These are phyloP conservation scores for Plasmodium cynomolgi DNA, from an alignment of 169 alveolate species.

Conservation along the genomic window DNA sequence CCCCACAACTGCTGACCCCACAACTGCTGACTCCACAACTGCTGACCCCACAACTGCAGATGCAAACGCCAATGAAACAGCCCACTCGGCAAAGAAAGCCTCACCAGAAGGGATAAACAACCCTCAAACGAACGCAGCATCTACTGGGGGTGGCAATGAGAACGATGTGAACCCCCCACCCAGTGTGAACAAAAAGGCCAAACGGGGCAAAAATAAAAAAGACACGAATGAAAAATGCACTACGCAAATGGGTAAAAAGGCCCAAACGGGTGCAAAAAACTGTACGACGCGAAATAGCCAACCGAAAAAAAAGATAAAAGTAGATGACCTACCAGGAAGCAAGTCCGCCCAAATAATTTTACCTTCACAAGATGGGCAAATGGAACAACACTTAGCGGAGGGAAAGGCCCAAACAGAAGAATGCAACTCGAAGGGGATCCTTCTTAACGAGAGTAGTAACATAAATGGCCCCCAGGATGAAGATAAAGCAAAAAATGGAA, in stretches of 20 bases:
- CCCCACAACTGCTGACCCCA: background rate
- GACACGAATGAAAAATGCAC: background rate
- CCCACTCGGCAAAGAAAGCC: background rate
- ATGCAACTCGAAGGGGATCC: background rate
- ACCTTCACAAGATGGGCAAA: background rate
- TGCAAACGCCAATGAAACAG: background rate
- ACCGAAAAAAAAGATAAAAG: constrained; percentile 10
- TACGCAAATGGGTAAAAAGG: constrained; percentile 7
- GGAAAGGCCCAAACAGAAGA: background rate
- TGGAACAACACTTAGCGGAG: background rate
- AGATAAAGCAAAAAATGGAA: background rate
- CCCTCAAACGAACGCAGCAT: background rate
- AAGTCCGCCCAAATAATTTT: background rate
- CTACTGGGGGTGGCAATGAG: background rate
- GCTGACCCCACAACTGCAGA: background rate
- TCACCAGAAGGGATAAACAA: constrained; percentile 2
- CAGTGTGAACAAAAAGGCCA: constrained; percentile 2
- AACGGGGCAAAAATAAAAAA: background rate
- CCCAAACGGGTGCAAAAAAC: background rate
- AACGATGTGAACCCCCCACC: background rate
- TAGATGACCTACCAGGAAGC: background rate
- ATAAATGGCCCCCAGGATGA: background rate
- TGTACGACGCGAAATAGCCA: background rate
- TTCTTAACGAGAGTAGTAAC: background rate
- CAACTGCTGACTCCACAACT: background rate